Evolutionary conservation across 78 protist species (phyloP).

Genomic region (Dictyostelium discoideum): dicty_2.7 NC_007088.5:2591001-2591500

Average conservation of each 20-base stretch:
- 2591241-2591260: constrained; percentile 44
- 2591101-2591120: constrained; percentile 59
- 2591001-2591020: background rate
- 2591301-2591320: constrained; percentile 74
- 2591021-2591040: background rate
- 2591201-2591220: background rate
- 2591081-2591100: constrained; percentile 12
- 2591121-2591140: constrained; percentile 34
- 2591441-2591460: background rate
- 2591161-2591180: constrained; percentile 66
- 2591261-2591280: constrained; percentile 81
- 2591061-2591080: background rate
- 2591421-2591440: background rate
- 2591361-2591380: too few relatives aligned
- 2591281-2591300: constrained; percentile 79
- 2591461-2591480: background rate
- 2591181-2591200: constrained; percentile 69
- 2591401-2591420: background rate
- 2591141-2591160: background rate
- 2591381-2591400: background rate
- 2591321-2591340: constrained; percentile 42
- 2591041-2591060: constrained; percentile 23
- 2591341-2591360: background rate
- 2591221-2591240: constrained; percentile 58
- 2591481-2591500: constrained; percentile 68